Percentiles rank a stretch among this genome's conserved stretches.
These are phyloP conservation scores for Nepenthes alata DNA, from an alignment of 179 eudicot genomes.

Conservation along the genomic window DNA sequence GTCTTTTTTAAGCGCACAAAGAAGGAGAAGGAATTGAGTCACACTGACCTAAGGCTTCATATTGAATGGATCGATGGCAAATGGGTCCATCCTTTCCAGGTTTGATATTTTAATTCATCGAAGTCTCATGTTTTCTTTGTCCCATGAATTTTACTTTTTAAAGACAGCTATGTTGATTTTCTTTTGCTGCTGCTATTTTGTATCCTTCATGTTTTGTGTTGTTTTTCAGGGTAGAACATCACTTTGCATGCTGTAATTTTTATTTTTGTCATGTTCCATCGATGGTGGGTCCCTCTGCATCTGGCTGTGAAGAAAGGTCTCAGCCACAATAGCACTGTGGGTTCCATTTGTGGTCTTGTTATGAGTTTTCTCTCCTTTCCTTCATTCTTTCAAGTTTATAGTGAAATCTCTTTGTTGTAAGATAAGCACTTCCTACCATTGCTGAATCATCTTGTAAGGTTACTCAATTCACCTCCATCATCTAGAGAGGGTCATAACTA, in stretches of 20 bases:
- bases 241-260: background rate
- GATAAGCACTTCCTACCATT: too few relatives aligned
- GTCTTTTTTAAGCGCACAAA: conserved; percentile 47
- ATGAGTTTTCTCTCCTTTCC: too few relatives aligned
- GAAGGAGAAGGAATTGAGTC: conserved; percentile 36
- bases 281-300: too few relatives aligned
- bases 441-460: too few relatives aligned
- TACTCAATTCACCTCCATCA: too few relatives aligned
- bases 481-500: too few relatives aligned
- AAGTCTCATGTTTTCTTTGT: background rate
- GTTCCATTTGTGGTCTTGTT: too few relatives aligned
- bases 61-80: conserved; percentile 55
- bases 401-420: too few relatives aligned
- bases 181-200: background rate
- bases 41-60: conserved; percentile 44
- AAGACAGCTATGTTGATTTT: background rate
- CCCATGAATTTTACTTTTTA: background rate
- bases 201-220: background rate
- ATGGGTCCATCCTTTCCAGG: conserved; percentile 52
- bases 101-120: conserved; percentile 8
- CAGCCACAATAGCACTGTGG: too few relatives aligned
- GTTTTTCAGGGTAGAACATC: background rate
- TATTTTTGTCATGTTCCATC: too few relatives aligned
- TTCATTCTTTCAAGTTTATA: too few relatives aligned
- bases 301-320: too few relatives aligned